Evolutionary conservation across 2,329 filamentous ascomycete genomes (phyloP), one percentile per base, ranked within the genome.

Genomic region (Diplocarpon rosae): DNA sequence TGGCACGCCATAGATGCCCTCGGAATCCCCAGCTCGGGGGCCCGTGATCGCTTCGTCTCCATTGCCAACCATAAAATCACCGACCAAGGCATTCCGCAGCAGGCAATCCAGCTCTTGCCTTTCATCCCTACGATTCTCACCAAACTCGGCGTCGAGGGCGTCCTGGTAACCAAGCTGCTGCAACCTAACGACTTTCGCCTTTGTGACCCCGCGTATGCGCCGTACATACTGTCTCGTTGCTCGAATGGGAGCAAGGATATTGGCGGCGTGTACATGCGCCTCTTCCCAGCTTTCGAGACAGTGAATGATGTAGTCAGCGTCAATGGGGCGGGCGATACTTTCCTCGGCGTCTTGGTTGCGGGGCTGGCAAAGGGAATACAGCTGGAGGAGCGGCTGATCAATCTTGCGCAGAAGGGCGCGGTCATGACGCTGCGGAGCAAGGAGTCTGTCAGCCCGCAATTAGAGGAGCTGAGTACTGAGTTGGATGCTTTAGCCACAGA

Each of bases 241-340:
- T 60, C 66, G 1, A 69, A 70, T 11, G 69, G 70, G 2, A 70
- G 75, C 27, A 67, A 66, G 1, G 63, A 69, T 7, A 69, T 81
- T 0, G 79, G 88, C 0, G 90, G 89, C 0, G 72, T 95, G 2
- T 95, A 95, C 59, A 88, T 95, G 80, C 66, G 78, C 5, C 61
- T 81, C 0, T 67, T 57, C 37, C 77, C 84, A 0, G 70, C 83
- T 0, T 75, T 75, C 1, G 78, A 84, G 59, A 32, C 33, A 13
- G 71, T 95, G 0, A 65, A 73, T 15, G 78, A 92, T 20, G 71
- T 94, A 1, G 78, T 90, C 1, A 95, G 87, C 37, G 90, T 96
- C 9, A 96, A 96, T 61, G 92, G 90, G 0, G 88, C 87, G 2
- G 92, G 92, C 0, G 92, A 98, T 64, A 95, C 92, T 0, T 89